Evolutionary conservation across 1,284 basidiomycete species (phyloP).

Genomic region (Melampsora occidentalis): DNA sequence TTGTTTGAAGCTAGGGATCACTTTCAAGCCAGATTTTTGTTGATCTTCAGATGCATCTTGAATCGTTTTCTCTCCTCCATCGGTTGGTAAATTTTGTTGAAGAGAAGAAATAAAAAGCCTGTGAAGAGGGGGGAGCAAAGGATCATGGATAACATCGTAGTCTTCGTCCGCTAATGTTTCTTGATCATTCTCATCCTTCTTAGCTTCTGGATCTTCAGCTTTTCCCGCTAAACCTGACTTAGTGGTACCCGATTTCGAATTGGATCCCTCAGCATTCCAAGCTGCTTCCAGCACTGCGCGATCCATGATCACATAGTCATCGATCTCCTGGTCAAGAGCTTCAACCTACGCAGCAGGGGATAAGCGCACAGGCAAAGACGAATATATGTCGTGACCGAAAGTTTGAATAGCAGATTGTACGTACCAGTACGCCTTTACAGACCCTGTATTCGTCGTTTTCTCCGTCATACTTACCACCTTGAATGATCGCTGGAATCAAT

Average conservation of each 20-base stretch:
- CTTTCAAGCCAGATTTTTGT: neutral
- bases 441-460: constrained; percentile 59
- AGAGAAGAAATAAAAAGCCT: constrained; percentile 43
- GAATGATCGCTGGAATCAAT: constrained; percentile 54
- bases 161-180: constrained; percentile 14
- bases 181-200: neutral
- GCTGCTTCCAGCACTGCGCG: constrained; percentile 46
- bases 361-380: neutral
- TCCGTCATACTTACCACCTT: constrained; percentile 54
- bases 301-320: constrained; percentile 49
- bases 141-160: constrained; percentile 39
- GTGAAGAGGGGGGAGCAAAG: constrained; percentile 49
- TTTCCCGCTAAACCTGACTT: neutral
- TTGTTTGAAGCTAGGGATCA: constrained; percentile 22
- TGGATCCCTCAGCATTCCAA: constrained; percentile 42
- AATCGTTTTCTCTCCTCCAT: neutral
- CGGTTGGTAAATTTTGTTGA: neutral
- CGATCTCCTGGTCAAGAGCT: constrained; percentile 66
- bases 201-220: neutral
- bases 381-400: neutral
- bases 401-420: constrained; percentile 49
- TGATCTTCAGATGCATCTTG: constrained; percentile 1
- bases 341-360: constrained; percentile 62
- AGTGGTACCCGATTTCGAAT: neutral
- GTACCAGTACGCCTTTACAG: constrained; percentile 68